Conservation (phyloP, 768 basidiomycete genomes). For the Leccinum longicurvipes region DNA sequence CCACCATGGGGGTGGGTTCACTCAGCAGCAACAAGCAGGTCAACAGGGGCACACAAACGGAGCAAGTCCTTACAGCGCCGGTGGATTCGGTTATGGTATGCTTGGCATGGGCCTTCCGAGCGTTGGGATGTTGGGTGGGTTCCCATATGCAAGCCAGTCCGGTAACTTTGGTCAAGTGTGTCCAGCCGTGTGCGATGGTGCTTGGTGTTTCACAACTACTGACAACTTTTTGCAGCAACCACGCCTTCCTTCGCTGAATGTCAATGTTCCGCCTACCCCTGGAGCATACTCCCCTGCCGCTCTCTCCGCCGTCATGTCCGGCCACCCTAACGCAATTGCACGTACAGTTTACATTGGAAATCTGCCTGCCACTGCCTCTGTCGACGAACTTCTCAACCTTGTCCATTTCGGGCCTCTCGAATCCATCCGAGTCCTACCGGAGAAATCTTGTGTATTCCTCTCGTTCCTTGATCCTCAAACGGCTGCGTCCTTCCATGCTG, state of each 20-base stretch:
- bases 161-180: constrained; percentile 64
- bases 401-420: constrained; percentile 98
- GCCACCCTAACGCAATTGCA: constrained; percentile 56
- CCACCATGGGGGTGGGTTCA: constrained; percentile 55
- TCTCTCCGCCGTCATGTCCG: constrained; percentile 67
- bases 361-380: constrained; percentile 90
- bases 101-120: constrained; percentile 76
- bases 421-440: constrained; percentile 89
- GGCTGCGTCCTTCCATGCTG: constrained; percentile 95
- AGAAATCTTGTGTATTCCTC: constrained; percentile 97
- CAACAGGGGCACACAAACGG: constrained; percentile 43
- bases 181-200: background rate
- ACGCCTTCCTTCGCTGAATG: constrained; percentile 62
- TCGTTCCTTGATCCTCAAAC: constrained; percentile 94
- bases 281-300: constrained; percentile 78
- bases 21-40: constrained; percentile 35
- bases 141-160: constrained; percentile 71
- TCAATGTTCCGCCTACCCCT: constrained; percentile 68
- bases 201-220: background rate
- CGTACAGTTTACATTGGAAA: constrained; percentile 98
- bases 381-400: constrained; percentile 96
- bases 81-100: constrained; percentile 63
- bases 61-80: constrained; percentile 51
- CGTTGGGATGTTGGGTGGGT: constrained; percentile 69
- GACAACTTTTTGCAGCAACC: constrained; percentile 42